phyloP scores from a whole-genome alignment of 495 filamentous ascomycete genomes.

The Hypoxylon lenormandii region DNA sequence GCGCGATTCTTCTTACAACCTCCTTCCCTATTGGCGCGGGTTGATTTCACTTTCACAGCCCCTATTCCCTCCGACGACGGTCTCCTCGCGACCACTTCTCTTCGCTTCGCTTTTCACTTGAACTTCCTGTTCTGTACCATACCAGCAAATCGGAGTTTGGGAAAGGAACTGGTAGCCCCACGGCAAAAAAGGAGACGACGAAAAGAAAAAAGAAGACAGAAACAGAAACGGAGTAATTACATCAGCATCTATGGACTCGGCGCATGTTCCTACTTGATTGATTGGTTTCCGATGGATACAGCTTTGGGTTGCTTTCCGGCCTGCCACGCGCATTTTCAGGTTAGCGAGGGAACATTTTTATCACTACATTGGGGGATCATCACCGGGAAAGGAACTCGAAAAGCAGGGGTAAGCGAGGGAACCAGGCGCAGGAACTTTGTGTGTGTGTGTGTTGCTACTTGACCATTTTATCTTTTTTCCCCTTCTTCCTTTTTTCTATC shows the following conservation, averaged over 20 bases:
- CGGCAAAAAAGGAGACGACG: slow-evolving; percentile 45
- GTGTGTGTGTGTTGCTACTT: slow-evolving; percentile 21
- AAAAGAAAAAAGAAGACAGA: slow-evolving; percentile 13
- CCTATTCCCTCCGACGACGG: slow-evolving; percentile 38
- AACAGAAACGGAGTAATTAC: slow-evolving; percentile 34
- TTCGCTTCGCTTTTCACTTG: slow-evolving; percentile 41
- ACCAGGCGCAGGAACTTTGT: slow-evolving; percentile 40
- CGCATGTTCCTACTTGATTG: slow-evolving; percentile 35
- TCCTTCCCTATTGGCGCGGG: slow-evolving; percentile 39
- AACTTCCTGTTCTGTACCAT: slow-evolving; percentile 51
- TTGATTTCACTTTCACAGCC: slow-evolving; percentile 34
- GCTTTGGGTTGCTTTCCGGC: slow-evolving; percentile 33
- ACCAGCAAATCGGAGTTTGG: slow-evolving; percentile 52
- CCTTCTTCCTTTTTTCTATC: slow-evolving; percentile 24
- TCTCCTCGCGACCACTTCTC: slow-evolving; percentile 30
- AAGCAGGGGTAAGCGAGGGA: slow-evolving; percentile 34
- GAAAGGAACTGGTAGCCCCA: slow-evolving; percentile 51
- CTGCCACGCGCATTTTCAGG: slow-evolving; percentile 35
- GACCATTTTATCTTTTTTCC: slow-evolving; percentile 17
- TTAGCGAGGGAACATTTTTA: slow-evolving; percentile 36
- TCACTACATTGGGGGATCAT: slow-evolving; percentile 43
- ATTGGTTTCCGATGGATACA: slow-evolving; percentile 37
- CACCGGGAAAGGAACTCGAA: slow-evolving; percentile 38
- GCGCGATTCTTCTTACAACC: slow-evolving; percentile 25
- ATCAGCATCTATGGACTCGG: slow-evolving; percentile 42